These are phyloP conservation scores for Hirsutella thompsonii DNA, from an alignment of 2,329 filamentous ascomycete genomes.

Conservation along the genomic window DNA sequence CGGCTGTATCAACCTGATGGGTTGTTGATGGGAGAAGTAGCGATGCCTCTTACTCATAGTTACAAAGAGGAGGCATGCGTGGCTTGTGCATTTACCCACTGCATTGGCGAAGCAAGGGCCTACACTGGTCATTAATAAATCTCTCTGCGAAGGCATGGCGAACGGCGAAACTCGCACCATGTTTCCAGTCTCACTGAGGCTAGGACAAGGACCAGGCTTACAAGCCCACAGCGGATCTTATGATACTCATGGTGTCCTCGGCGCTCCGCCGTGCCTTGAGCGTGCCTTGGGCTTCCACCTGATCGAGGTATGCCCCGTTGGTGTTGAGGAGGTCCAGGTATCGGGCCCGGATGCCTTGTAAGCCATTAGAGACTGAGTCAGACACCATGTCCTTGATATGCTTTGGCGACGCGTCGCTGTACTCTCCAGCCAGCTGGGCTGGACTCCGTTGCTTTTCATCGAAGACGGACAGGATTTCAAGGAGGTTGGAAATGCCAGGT, in stretches of 20 bases:
- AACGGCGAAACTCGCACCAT: no score
- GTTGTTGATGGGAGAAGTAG: no score
- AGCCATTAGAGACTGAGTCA: constrained; percentile 37
- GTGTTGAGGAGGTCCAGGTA: constrained; percentile 38
- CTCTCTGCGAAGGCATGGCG: no score
- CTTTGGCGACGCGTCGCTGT: constrained; percentile 22
- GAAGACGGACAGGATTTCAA: constrained; percentile 68
- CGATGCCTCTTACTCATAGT: no score
- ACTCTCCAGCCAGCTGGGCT: constrained; percentile 24
- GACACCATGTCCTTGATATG: constrained; percentile 41
- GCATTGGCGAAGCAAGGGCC: no score
- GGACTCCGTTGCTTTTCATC: constrained; percentile 29
- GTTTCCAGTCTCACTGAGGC: no score
- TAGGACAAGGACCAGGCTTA: no score
- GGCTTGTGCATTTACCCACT: no score
- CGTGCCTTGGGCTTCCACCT: constrained; percentile 45
- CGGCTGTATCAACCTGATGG: no score
- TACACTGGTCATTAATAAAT: no score
- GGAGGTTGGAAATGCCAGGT: constrained; percentile 78
- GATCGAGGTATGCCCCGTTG: constrained; percentile 39
- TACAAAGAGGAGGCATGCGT: no score
- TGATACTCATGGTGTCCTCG: constrained; percentile 38
- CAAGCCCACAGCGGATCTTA: constrained; percentile 39
- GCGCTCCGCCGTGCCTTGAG: constrained; percentile 50
- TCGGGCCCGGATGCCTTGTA: constrained; percentile 41